These are phyloP conservation scores for Aspergillus pseudoterreus DNA, from an alignment of 2,329 filamentous ascomycete genomes.

Conservation along the genomic window DNA sequence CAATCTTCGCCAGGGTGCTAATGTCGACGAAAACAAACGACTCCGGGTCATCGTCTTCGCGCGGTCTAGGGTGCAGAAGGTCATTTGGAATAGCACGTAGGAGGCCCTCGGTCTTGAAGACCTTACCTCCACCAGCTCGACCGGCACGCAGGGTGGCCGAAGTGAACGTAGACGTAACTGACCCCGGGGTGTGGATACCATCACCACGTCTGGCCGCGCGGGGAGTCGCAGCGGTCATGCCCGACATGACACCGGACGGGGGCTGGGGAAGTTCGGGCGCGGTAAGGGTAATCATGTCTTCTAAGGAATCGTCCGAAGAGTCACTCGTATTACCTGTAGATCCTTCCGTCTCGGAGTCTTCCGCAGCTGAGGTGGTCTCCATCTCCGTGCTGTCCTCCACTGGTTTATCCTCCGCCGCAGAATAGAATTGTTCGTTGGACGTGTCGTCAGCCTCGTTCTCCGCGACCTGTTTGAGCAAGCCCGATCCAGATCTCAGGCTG, in stretches of 20 bases:
- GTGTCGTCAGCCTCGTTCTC: slow-evolving; percentile 70
- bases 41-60: slow-evolving; percentile 79
- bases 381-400: slow-evolving; percentile 46
- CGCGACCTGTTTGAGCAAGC: slow-evolving; percentile 57
- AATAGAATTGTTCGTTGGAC: slow-evolving; percentile 87
- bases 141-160: slow-evolving; percentile 75
- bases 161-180: slow-evolving; percentile 85
- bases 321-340: slow-evolving; percentile 59
- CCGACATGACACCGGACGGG: slow-evolving; percentile 73
- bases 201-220: slow-evolving; percentile 69
- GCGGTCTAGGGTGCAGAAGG: slow-evolving; percentile 78
- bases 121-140: slow-evolving; percentile 62
- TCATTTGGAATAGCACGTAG: slow-evolving; percentile 70
- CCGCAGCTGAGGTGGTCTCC: slow-evolving; percentile 52
- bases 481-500: slow-evolving; percentile 46
- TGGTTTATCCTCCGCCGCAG: slow-evolving; percentile 75
- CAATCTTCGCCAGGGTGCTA: slow-evolving; percentile 77
- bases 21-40: slow-evolving; percentile 89
- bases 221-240: slow-evolving; percentile 76
- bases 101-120: slow-evolving; percentile 81
- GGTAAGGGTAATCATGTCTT: slow-evolving; percentile 88
- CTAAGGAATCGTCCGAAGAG: slow-evolving; percentile 84
- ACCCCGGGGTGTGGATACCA: slow-evolving; percentile 77
- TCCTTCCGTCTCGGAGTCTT: slow-evolving; percentile 58
- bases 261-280: slow-evolving; percentile 75